phyloP scores from a whole-genome alignment of 805 yeast genomes.

The Pichia sporocuriosa region DNA sequence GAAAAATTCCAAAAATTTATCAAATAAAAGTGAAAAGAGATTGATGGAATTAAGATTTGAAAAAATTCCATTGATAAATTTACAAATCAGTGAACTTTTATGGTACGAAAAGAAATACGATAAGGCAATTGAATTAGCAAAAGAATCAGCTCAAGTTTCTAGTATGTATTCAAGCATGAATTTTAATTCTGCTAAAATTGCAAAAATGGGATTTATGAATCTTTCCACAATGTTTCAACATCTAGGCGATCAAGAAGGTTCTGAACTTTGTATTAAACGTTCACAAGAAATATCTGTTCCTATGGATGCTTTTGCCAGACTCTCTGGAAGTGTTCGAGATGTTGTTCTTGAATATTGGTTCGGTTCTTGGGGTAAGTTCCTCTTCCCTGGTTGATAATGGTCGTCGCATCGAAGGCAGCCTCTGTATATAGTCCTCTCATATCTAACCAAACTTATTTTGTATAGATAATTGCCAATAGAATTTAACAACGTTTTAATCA shows the following conservation, averaged over 20 bases:
- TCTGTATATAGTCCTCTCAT: no score
- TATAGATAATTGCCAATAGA: no score
- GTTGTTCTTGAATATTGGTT: slow-evolving; percentile 30
- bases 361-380: slow-evolving; percentile 30
- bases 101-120: slow-evolving; percentile 30
- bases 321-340: slow-evolving; percentile 23
- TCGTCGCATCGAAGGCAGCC: no score
- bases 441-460: no score
- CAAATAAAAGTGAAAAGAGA: slow-evolving; percentile 18
- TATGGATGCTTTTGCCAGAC: slow-evolving; percentile 21
- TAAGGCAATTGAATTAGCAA: slow-evolving; percentile 36
- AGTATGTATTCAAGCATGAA: slow-evolving; percentile 27
- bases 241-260: slow-evolving; percentile 25
- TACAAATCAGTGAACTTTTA: slow-evolving; percentile 37
- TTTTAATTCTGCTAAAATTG: slow-evolving; percentile 32
- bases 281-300: slow-evolving; percentile 28
- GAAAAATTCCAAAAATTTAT: slow-evolving; percentile 10
- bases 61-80: slow-evolving; percentile 32
- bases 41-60: slow-evolving; percentile 24
- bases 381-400: slow-evolving; percentile 29
- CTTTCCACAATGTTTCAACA: slow-evolving; percentile 29
- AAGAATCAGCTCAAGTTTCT: slow-evolving; percentile 32
- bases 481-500: no score
- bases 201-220: slow-evolving; percentile 32
- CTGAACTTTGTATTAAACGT: slow-evolving; percentile 22